Base-by-base conservation (phyloP, 129 eudicot species). In the Centaurea solstitialis region DNA sequence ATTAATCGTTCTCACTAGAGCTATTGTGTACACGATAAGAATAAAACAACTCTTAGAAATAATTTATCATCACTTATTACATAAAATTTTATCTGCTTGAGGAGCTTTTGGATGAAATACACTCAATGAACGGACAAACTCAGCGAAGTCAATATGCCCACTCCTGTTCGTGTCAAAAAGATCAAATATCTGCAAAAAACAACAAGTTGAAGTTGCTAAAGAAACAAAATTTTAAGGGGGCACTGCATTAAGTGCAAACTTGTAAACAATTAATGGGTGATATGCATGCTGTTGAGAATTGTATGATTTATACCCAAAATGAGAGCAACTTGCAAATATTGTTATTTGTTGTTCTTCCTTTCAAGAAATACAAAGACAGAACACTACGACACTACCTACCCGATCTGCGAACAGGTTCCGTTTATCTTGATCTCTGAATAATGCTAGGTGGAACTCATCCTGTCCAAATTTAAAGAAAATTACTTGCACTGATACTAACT, bases 31-130 rank as follows among this genome's bases (percentile, higher is more conserved):
- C 20, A 53, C 35, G 28, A 50, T 74, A 73, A 73, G 38, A 59
- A 62, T 9, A 17, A 30, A 12, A 35, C n/a, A n/a, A 23, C 12
- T 23, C 15, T 2, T 9, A 61, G 22, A 35, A 23, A 22, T 50
- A 59, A 23, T 37, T 38, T 61, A 69, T 79, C 38, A 22, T 41
- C 21, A 35, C 41, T 73, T 41, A 89, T 21, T 85, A 87, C 93
- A 87, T 39, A 80, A 38, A 81, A 85, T 53, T 83, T 90, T 90
- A 28, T 87, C 93, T 50, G 83, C 88, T 77, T 84, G 85, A 30
- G 93, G 88, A 38, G 91, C 90, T 72, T 85, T 87, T 13, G 93
- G 93, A 73, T 90, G 93, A 77, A 90, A 90, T 24, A 87, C 82
- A 65, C 89, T 15, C 77, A 87, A 53, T 13, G 89, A 83, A 80